A percentile compares a stretch with the other conserved stretches of the same genome.
phyloP scores from a whole-genome alignment of 1,284 basidiomycete genomes.

The Neolentinus lepideus region DNA sequence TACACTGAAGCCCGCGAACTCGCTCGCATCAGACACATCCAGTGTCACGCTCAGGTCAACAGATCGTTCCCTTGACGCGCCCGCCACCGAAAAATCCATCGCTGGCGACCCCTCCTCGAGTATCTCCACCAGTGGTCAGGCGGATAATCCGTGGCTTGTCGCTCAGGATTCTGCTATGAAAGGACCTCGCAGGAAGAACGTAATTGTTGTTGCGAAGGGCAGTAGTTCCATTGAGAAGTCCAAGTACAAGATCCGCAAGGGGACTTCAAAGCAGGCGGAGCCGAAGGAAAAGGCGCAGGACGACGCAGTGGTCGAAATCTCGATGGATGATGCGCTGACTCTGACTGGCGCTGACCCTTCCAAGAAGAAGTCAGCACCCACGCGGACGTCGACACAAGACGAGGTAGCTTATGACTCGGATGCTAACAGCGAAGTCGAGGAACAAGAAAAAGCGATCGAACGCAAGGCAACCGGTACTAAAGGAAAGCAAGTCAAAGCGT shows the following conservation, averaged over 20 bases:
- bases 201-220: conserved; percentile 59
- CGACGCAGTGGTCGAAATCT: conserved; percentile 77
- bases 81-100: conserved; percentile 17
- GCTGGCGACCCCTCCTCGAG: conserved; percentile 11
- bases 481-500: conserved; percentile 44
- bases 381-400: conserved; percentile 7
- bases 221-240: conserved; percentile 56
- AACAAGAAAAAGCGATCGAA: conserved; percentile 49
- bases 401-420: conserved; percentile 43
- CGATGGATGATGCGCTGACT: conserved; percentile 44
- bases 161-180: conserved; percentile 29
- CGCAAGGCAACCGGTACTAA: conserved; percentile 28
- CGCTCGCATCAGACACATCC: conserved; percentile 56
- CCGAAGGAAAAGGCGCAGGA: conserved; percentile 52
- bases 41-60: conserved; percentile 62
- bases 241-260: conserved; percentile 64
- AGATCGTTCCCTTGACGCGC: conserved; percentile 37
- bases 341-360: conserved; percentile 16
- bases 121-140: conserved; percentile 9
- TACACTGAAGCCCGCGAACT: conserved; percentile 27
- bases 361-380: conserved; percentile 11
- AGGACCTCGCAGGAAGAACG: conserved; percentile 54
- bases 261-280: conserved; percentile 42
- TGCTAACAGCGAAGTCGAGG: conserved; percentile 59
- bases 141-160: conserved; percentile 71